A percentile compares a stretch with the other conserved stretches of the same genome.
These are phyloP conservation scores for Pachysandra terminalis DNA, from an alignment of 164 flowering plant genomes.

Conservation along the genomic window DNA sequence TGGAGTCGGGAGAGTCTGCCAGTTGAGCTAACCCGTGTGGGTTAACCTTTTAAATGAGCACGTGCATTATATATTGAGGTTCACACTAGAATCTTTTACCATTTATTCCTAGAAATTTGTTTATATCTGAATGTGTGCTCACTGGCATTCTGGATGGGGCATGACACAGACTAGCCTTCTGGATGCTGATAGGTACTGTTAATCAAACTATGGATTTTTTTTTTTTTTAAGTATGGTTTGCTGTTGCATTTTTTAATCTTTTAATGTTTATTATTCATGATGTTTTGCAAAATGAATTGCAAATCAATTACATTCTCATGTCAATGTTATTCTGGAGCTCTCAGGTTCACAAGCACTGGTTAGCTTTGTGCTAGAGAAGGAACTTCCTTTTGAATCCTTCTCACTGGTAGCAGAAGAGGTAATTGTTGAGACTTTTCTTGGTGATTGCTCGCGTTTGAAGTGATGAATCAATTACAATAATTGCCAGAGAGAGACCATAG, in stretches of 20 bases:
- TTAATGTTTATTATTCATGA: not conserved
- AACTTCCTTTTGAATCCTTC: constrained; percentile 63
- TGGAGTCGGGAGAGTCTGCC: no score
- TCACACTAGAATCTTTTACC: no score
- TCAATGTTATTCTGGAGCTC: not conserved
- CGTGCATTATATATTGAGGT: no score
- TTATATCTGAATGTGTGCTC: no score
- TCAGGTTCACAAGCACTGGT: constrained; percentile 94
- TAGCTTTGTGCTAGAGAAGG: constrained; percentile 69
- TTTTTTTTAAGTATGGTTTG: not conserved
- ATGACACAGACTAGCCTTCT: not conserved
- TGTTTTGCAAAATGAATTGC: not conserved
- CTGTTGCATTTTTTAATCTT: not conserved
- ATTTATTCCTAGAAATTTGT: no score
- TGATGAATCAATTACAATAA: not conserved
- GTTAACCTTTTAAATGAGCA: no score
- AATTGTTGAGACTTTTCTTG: constrained; percentile 4
- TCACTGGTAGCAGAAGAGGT: constrained; percentile 98
- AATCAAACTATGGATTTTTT: no score
- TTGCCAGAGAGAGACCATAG: not conserved
- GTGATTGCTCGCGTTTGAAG: not conserved
- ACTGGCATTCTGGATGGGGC: no score
- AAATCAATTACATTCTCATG: not conserved
- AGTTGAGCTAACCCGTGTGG: no score
- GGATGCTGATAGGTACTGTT: no score